phyloP scores from a whole-genome alignment of 164 flowering plant species.

The Vitis cinerea region DNA sequence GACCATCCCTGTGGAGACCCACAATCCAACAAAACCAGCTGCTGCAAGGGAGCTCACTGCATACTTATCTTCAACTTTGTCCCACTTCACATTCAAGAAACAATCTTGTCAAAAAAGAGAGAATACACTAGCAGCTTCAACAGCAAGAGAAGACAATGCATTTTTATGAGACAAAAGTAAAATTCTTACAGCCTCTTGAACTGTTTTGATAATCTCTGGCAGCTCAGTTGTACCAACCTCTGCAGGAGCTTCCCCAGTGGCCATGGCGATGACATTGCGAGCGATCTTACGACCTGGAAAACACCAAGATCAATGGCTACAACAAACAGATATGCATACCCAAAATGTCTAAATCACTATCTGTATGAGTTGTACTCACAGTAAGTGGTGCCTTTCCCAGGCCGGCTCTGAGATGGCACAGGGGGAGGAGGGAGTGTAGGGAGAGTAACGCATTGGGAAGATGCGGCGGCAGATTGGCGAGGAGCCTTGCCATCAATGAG shows the following conservation, averaged over 20 bases:
- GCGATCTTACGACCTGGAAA: constrained; percentile 71
- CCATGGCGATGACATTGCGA: constrained; percentile 70
- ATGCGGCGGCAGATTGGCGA: constrained; percentile 40
- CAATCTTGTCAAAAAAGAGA: background rate
- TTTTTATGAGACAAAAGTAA: too few relatives aligned
- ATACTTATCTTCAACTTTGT: constrained; percentile 90
- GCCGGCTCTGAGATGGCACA: constrained; percentile 40
- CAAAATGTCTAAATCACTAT: too few relatives aligned
- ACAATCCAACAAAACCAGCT: constrained; percentile 57
- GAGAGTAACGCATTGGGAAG: constrained; percentile 54
- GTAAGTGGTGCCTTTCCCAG: constrained; percentile 38
- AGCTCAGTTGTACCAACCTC: constrained; percentile 47
- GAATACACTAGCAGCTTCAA: background rate
- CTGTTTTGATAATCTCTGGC: constrained; percentile 61
- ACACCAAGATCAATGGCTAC: background rate
- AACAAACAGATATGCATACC: background rate
- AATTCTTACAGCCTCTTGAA: constrained; percentile 65
- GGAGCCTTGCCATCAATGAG: constrained; percentile 54
- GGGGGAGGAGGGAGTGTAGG: constrained; percentile 57
- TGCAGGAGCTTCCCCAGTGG: constrained; percentile 69
- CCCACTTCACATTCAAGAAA: constrained; percentile 58
- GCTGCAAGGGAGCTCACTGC: constrained; percentile 77
- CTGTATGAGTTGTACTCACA: constrained; percentile 27
- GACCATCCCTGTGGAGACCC: constrained; percentile 73
- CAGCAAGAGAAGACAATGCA: background rate